Evolutionary conservation across 139 green algal species (phyloP), one percentile per base, ranked within the genome.

Genomic region (Picocystis salinarum): DNA sequence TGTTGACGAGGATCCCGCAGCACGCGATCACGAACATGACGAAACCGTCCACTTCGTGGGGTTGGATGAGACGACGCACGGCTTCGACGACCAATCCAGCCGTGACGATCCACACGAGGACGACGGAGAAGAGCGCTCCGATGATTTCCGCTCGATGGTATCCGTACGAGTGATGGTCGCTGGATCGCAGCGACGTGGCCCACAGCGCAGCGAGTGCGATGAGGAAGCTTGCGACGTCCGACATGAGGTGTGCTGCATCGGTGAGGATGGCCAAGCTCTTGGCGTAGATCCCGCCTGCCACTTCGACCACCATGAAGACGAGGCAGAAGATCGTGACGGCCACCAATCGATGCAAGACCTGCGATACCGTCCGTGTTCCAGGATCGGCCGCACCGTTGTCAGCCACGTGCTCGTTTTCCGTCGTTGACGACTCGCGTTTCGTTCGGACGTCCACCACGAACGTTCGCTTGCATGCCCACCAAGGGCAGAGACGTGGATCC

Each of bases 201-300:
- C 56, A 65, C 40, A 69, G 49, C 13, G 78, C 80, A 53, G 42
- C 19, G 42, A 42, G 19, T 15, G 42, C 18, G 42, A 49, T 46
- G 22, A 10, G 25, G 42, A 33, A 49, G 15, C n/a, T 26, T 10
- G 23, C 19, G 10, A 19, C 75, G 37, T 95, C 84, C 3, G 76
- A 90, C n/a, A 95, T 67, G 50, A 94, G 75, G 61, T 94, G 83
- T 1, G 82, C 83, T 2, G 84, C 84, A 52, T 95, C 84, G 2
- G 85, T 83, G 50, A 94, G 70, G 54, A 95, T 90, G 33, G 84
- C 84, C 15, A 95, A 62, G 36, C 73, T 89, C 69, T 70, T 66
- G 5, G 52, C 28, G 9, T 40, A 15, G 15, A 63, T 19, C 7
- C 51, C 51, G 12, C 24, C 24, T 11, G 37, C 26, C 19, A 11